phyloP scores from a whole-genome alignment of 2,329 filamentous ascomycete species.

The Colletotrichum chlorophyti region DNA sequence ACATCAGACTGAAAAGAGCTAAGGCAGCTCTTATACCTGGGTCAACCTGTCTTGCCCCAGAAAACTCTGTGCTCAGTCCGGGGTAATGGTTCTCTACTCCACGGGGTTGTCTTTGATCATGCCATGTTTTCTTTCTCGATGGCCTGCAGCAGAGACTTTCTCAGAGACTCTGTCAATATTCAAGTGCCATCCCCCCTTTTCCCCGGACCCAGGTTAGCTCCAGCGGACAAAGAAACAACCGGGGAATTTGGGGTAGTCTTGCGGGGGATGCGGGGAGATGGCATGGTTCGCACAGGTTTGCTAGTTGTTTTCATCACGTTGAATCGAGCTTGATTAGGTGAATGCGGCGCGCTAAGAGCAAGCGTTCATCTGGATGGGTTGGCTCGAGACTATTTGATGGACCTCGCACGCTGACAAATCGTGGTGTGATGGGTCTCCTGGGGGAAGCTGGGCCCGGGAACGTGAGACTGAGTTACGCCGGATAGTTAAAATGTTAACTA shows the following conservation, averaged over 20 bases:
- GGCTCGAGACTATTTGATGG: conserved; percentile 1
- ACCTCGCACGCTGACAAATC: not conserved
- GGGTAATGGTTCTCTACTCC: conserved; percentile 2
- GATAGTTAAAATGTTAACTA: not conserved
- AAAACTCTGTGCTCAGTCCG: not conserved
- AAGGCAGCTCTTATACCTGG: conserved; percentile 4
- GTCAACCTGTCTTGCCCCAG: not conserved
- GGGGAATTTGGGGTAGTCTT: conserved; percentile 12
- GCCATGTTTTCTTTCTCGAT: not conserved
- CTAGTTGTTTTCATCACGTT: not conserved
- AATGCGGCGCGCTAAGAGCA: not conserved
- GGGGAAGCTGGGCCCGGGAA: not conserved
- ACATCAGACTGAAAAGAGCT: not conserved
- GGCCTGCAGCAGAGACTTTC: too few relatives aligned
- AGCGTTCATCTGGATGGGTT: not conserved
- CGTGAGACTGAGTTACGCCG: conserved; percentile 23
- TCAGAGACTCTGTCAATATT: too few relatives aligned
- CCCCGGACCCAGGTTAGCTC: not conserved
- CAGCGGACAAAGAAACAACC: conserved; percentile 17
- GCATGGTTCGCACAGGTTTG: not conserved
- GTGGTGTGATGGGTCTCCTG: not conserved
- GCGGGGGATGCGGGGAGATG: conserved; percentile 10
- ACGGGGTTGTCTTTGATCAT: conserved; percentile 9
- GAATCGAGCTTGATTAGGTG: not conserved
- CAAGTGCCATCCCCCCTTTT: too few relatives aligned